Evolutionary conservation across 139 green algal genomes (phyloP), one percentile per base, ranked within the genome.

Genomic region (Pseudopediastrum boryanum): DNA sequence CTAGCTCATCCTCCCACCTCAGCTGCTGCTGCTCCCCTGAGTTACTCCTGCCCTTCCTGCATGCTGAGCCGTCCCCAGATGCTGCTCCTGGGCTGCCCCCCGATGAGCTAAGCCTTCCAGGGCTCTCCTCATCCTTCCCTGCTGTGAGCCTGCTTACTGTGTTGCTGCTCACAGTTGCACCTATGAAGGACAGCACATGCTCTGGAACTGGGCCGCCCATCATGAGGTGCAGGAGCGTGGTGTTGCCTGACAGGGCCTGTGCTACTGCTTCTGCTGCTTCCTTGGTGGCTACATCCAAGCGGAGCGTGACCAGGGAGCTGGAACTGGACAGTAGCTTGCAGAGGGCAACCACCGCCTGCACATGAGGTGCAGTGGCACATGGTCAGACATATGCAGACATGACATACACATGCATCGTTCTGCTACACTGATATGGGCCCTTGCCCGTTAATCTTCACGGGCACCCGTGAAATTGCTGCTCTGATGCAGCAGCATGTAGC

Each of bases 171-270:
- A 81, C 38, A 21, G n/a, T 64, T 3, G 75, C 63, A 33, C 31
- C 63, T 7, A 81, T 68, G 44, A 75, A 81, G 36, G 62, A 78
- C 41, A 88, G 76, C 71, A 91, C 74, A 27, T 71, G 44, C 66
- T 91, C 86, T 6, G 86, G 86, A 16, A 89, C 84, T 3, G 83
- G 83, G 1, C 86, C 86, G 21, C 86, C 86, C 43, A 91, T 81
- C 56, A 82, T 89, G 10, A 91, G 73, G 81, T 89, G 82, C 64
- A 85, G 83, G 4, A 91, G 81, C 27, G 29, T 84, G 44, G 46
- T 71, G 74, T 89, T 89, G 61, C 46, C 42, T 2, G 78, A 82
- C 62, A 91, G 81, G 35, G 86, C 86, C 2, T 84, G 66, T 9
- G 84, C 79, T 21, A 91, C 77, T 16, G 63, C 44, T 46, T 91